Conservation (phyloP, 1,284 basidiomycete genomes). For the Ceratobasidium sp. region DNA sequence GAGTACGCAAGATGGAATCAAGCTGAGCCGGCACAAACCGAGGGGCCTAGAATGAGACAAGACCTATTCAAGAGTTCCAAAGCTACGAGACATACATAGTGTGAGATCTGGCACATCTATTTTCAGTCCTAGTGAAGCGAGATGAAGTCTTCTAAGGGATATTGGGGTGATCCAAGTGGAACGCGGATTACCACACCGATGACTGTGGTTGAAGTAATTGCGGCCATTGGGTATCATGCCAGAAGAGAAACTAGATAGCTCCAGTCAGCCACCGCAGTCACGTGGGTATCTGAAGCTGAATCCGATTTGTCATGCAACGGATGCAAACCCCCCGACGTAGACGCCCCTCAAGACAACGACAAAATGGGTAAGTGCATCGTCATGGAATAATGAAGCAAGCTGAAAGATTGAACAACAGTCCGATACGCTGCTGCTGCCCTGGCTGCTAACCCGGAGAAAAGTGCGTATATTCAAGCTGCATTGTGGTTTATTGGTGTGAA, state of each 20-base stretch:
- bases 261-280: conserved; percentile 29
- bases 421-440: conserved; percentile 90
- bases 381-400: no score
- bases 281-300: neutral
- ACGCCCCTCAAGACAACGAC: conserved; percentile 38
- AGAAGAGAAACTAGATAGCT: conserved; percentile 10
- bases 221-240: neutral
- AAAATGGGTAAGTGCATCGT: conserved; percentile 32
- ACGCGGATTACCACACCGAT: no score
- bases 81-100: no score
- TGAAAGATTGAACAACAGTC: conserved; percentile 61
- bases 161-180: no score
- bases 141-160: no score
- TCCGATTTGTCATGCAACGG: conserved; percentile 18
- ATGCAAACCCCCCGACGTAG: conserved; percentile 19
- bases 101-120: no score
- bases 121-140: no score
- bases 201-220: neutral
- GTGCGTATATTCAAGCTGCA: conserved; percentile 60
- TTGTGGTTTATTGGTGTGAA: neutral
- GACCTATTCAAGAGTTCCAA: no score
- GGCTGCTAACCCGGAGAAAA: conserved; percentile 92
- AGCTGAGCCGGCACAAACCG: no score
- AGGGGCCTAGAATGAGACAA: no score
- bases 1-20: no score